Conservation (phyloP, 2,329 filamentous ascomycete species). For the Cercospora janseana region DNA sequence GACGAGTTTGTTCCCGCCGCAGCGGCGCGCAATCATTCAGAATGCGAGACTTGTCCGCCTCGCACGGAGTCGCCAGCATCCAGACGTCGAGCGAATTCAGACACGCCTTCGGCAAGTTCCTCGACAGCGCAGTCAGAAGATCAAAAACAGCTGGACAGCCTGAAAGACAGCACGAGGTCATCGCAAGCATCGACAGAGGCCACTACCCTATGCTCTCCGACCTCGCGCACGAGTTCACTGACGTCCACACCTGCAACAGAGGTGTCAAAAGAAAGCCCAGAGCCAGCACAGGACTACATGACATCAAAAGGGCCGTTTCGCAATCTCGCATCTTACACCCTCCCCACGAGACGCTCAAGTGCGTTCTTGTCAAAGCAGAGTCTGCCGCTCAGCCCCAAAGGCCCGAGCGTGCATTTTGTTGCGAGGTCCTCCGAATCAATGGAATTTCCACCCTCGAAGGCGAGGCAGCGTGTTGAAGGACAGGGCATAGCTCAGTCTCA, state of each 20-base stretch:
- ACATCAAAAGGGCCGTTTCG: conserved; percentile 23
- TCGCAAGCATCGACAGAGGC: conserved; percentile 32
- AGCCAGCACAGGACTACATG: conserved; percentile 17
- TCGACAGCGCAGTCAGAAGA: conserved; percentile 30
- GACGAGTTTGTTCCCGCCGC: neutral
- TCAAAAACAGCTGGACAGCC: conserved; percentile 30
- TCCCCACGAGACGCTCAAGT: conserved; percentile 29
- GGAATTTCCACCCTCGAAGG: conserved; percentile 10
- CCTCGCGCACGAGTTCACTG: conserved; percentile 33
- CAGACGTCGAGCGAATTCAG: conserved; percentile 19
- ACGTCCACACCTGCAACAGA: conserved; percentile 30
- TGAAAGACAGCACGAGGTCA: conserved; percentile 34
- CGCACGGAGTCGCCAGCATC: conserved; percentile 9
- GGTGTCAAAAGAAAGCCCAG: conserved; percentile 21
- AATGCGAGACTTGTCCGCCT: neutral
- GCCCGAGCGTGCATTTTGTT: neutral
- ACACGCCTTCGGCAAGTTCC: conserved; percentile 29
- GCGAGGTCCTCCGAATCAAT: conserved; percentile 20
- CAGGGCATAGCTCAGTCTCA: conserved; percentile 16
- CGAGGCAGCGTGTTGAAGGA: conserved; percentile 1
- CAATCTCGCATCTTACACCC: conserved; percentile 29
- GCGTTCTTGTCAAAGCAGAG: conserved; percentile 13
- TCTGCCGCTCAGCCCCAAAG: conserved; percentile 5
- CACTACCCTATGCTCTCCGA: conserved; percentile 23
- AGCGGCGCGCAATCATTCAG: conserved; percentile 12